Evolutionary conservation across 2,329 filamentous ascomycete species (phyloP).

Genomic region (Coniochaeta sp.): DNA sequence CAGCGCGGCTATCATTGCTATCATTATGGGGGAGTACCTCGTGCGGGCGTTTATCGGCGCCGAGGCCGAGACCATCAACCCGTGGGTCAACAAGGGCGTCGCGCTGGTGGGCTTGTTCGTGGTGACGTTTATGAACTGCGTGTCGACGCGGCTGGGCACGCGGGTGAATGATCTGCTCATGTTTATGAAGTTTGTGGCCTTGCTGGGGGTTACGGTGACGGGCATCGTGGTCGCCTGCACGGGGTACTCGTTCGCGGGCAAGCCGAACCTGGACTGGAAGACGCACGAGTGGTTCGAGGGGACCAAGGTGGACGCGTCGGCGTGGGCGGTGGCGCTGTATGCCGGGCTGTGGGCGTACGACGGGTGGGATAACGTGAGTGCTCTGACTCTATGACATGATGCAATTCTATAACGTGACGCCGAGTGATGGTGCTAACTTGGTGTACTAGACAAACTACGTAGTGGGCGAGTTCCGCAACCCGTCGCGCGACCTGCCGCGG

Average conservation of each 20-base stretch:
- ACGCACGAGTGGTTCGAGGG: conserved; percentile 80
- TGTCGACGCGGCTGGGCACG: conserved; percentile 84
- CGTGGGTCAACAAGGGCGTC: conserved; percentile 86
- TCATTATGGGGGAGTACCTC: conserved; percentile 98
- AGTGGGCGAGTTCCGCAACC: conserved; percentile 92
- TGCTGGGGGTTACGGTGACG: conserved; percentile 78
- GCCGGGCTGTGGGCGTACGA: conserved; percentile 97
- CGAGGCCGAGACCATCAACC: conserved; percentile 72
- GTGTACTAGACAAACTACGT: conserved; percentile 81
- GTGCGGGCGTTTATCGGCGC: conserved; percentile 79
- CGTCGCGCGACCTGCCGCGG: conserved; percentile 78
- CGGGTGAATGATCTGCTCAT: conserved; percentile 87
- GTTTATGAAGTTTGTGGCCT: conserved; percentile 91
- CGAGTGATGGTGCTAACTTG: conserved; percentile 20
- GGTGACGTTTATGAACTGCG: conserved; percentile 81
- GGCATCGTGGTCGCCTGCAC: conserved; percentile 87
- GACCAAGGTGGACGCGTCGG: conserved; percentile 70
- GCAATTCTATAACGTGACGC: no score
- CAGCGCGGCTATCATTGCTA: conserved; percentile 86
- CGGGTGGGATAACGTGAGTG: conserved; percentile 91
- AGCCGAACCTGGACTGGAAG: conserved; percentile 81
- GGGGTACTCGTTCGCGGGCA: conserved; percentile 69
- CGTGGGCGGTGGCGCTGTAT: conserved; percentile 91
- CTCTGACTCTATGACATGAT: background rate
- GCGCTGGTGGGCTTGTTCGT: conserved; percentile 67